phyloP scores from a whole-genome alignment of 208 protist species.

The Phytomonas sp. region DNA sequence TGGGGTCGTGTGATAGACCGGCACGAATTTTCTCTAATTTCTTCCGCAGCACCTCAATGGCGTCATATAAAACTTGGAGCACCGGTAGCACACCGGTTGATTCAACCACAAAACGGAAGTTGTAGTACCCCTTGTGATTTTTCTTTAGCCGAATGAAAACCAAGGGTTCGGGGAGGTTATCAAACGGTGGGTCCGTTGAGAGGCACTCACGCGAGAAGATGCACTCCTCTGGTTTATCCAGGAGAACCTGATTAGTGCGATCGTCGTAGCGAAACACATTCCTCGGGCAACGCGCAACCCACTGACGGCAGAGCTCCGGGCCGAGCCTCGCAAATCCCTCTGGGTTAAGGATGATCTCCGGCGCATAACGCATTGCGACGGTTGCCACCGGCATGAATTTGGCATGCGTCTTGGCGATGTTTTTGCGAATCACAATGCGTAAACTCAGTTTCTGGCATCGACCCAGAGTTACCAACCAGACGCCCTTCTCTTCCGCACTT shows the following conservation, averaged over 20 bases:
- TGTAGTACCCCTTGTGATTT: constrained; percentile 63
- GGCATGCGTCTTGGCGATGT: constrained; percentile 97
- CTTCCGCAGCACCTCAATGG: constrained; percentile 67
- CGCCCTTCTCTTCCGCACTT: constrained; percentile 69
- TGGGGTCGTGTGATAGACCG: constrained; percentile 61
- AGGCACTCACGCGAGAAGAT: constrained; percentile 94
- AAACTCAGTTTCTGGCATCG: constrained; percentile 80
- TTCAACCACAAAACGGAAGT: constrained; percentile 90
- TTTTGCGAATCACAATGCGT: constrained; percentile 83
- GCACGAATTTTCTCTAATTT: constrained; percentile 68
- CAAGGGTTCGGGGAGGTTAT: constrained; percentile 71
- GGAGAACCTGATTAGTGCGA: constrained; percentile 40
- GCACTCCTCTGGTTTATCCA: constrained; percentile 67
- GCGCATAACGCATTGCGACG: constrained; percentile 90
- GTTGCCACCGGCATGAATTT: constrained; percentile 96
- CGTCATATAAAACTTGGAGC: constrained; percentile 78
- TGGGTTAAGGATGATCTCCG: constrained; percentile 90
- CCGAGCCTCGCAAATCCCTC: constrained; percentile 67
- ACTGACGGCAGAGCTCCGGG: constrained; percentile 59
- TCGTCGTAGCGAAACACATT: constrained; percentile 83
- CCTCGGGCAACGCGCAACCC: constrained; percentile 83
- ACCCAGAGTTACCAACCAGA: constrained; percentile 85
- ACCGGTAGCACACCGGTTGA: constrained; percentile 84
- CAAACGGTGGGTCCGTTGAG: constrained; percentile 59
- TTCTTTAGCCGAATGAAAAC: constrained; percentile 80